Evolutionary conservation across 805 yeast genomes (phyloP).

Genomic region (Sugiyamaella chiloensis): DNA sequence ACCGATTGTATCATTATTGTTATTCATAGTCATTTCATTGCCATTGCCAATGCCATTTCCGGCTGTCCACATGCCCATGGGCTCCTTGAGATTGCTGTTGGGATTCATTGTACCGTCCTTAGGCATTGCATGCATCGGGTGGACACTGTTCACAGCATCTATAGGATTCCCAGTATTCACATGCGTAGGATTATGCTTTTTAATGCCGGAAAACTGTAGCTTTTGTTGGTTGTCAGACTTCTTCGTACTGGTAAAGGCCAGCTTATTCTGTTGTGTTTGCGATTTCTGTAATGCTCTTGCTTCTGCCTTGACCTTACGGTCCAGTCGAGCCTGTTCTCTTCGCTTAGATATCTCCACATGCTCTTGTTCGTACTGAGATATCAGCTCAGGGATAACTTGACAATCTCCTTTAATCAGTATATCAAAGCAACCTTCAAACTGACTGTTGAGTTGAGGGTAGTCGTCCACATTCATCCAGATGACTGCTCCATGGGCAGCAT

Average conservation of each 20-base stretch:
- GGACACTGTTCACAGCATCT: too few species aligned
- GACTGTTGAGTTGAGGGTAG: constrained; percentile 43
- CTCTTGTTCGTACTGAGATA: constrained; percentile 29
- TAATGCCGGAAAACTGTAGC: too few species aligned
- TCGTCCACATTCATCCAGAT: constrained; percentile 60
- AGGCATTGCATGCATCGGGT: too few species aligned
- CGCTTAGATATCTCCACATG: constrained; percentile 25
- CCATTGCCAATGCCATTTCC: too few species aligned
- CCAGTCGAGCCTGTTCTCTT: constrained; percentile 21
- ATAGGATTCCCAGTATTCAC: too few species aligned
- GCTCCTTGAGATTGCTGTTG: too few species aligned
- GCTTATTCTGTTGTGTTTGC: constrained; percentile 1
- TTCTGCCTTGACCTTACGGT: constrained; percentile 13
- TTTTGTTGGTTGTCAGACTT: too few species aligned
- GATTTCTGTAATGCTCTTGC: not conserved
- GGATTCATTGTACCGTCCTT: too few species aligned
- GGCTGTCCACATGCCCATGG: too few species aligned
- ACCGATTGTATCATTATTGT: constrained; percentile 7
- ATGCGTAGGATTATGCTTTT: too few species aligned
- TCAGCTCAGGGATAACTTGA: constrained; percentile 47
- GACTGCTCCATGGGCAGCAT: constrained; percentile 54
- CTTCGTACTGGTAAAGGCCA: constrained; percentile 7
- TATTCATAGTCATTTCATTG: not conserved
- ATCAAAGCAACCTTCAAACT: constrained; percentile 54
- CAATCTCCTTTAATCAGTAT: constrained; percentile 63